Percentiles rank a stretch among this genome's conserved stretches.
Conservation (phyloP, 2,329 filamentous ascomycete species). For the Davidsoniella australis region DNA sequence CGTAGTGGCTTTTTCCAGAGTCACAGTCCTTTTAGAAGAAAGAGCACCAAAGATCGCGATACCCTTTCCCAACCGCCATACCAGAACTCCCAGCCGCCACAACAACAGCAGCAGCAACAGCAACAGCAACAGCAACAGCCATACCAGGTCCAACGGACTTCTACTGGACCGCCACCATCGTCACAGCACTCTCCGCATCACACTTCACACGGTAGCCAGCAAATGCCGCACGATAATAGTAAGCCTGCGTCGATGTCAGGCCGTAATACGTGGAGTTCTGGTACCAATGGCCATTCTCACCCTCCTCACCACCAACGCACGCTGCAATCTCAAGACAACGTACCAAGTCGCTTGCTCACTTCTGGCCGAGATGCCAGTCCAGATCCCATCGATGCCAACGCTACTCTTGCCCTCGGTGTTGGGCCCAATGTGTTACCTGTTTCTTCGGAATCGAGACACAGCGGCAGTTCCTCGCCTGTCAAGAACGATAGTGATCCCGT, state of each 20-base stretch:
- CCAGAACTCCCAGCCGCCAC: neutral
- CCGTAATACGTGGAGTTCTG: conserved; percentile 41
- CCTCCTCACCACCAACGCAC: conserved; percentile 7
- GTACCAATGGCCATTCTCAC: no score
- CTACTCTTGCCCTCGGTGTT: conserved; percentile 82
- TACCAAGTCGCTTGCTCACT: conserved; percentile 21
- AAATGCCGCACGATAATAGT: conserved; percentile 14
- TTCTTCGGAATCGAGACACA: conserved; percentile 30
- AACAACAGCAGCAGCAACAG: neutral
- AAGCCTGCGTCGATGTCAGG: conserved; percentile 23
- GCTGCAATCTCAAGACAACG: neutral
- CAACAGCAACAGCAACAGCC: conserved; percentile 3
- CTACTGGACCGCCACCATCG: neutral
- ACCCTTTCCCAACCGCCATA: conserved; percentile 8
- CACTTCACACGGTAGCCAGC: neutral
- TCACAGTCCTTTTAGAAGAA: conserved; percentile 79
- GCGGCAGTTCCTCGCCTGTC: conserved; percentile 18
- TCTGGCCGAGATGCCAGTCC: conserved; percentile 42
- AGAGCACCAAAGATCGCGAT: conserved; percentile 58
- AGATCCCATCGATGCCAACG: conserved; percentile 77
- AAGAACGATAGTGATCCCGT: conserved; percentile 61
- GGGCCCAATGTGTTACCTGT: conserved; percentile 95
- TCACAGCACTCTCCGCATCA: conserved; percentile 1
- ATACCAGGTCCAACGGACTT: conserved; percentile 3
- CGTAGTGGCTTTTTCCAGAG: conserved; percentile 85